Evolutionary conservation across 2,329 filamentous ascomycete genomes (phyloP).

Genomic region (Pseudogymnoascus pannorum): DNA sequence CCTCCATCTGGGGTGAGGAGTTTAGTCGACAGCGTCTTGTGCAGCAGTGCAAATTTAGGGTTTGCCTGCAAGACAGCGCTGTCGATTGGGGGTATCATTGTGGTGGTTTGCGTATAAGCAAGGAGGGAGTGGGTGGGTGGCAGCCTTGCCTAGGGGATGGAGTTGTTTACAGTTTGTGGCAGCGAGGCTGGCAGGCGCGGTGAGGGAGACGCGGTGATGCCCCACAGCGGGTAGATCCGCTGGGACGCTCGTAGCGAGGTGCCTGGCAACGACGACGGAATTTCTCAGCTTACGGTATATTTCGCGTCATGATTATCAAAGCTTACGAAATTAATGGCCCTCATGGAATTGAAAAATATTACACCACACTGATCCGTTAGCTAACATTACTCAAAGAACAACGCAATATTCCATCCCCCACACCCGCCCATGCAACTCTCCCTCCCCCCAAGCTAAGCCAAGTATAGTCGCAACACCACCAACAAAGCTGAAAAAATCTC

Average conservation of each 20-base stretch:
- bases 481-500: neutral
- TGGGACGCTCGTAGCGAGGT: neutral
- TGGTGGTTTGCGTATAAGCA: neutral
- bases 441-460: neutral
- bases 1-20: conserved; percentile 52
- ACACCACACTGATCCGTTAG: no score
- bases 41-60: conserved; percentile 52
- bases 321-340: no score
- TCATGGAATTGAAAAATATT: no score
- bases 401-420: no score
- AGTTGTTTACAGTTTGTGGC: neutral
- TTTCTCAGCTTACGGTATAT: no score
- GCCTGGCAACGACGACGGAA: neutral
- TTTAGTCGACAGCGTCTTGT: conserved; percentile 45
- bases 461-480: no score
- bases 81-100: conserved; percentile 54
- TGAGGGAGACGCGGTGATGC: neutral
- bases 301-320: no score
- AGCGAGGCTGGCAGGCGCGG: neutral
- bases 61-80: conserved; percentile 47
- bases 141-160: neutral
- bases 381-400: no score
- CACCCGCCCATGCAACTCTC: neutral
- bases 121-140: neutral
- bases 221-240: neutral